These are phyloP conservation scores for Cutaneotrichosporon sp. DNA, from an alignment of 1,284 basidiomycete genomes.

Conservation along the genomic window DNA sequence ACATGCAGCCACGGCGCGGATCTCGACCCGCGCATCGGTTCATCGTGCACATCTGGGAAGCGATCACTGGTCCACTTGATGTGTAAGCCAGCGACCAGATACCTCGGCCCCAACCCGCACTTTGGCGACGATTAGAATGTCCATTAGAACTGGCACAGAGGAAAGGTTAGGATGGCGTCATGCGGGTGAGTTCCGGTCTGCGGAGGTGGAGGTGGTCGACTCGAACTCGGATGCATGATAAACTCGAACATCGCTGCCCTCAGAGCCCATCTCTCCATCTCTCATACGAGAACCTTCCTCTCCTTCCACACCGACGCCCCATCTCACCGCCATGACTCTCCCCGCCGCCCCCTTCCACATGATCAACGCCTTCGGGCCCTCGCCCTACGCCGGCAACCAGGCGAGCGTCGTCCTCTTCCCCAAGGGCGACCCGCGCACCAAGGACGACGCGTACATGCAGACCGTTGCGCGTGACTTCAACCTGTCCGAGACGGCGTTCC, in stretches of 20 bases:
- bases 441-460: conserved; percentile 34
- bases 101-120: no score
- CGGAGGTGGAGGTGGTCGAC: not conserved
- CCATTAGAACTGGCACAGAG: no score
- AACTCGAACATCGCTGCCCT: not conserved
- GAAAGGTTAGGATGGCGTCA: no score
- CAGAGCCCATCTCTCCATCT: no score
- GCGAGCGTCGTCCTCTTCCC: conserved; percentile 42
- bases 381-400: conserved; percentile 45
- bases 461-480: conserved; percentile 40
- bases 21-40: no score
- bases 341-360: conserved; percentile 28
- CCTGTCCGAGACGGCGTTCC: conserved; percentile 44
- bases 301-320: not conserved
- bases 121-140: no score
- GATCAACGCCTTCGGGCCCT: conserved; percentile 42
- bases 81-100: no score
- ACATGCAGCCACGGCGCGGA: no score
- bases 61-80: no score
- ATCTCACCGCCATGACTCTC: conserved; percentile 10
- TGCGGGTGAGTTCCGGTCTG: no score
- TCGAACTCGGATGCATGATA: not conserved
- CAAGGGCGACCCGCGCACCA: conserved; percentile 26
- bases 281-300: not conserved
- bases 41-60: no score